Conservation (phyloP, 768 basidiomycete species). For the Tricholoma sp. region DNA sequence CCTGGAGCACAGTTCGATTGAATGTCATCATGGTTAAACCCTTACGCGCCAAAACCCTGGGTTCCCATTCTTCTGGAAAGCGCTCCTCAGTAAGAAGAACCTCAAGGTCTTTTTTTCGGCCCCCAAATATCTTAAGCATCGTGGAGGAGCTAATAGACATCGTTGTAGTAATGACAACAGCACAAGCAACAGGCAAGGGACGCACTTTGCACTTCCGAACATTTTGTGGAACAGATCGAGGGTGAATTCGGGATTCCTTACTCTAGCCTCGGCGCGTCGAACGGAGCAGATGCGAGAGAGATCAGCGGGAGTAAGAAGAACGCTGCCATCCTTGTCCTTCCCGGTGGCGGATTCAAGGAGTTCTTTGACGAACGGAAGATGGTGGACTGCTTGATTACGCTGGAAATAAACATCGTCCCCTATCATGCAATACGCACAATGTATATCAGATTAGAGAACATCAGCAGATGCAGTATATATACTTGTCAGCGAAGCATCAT, state of each 20-base stretch:
- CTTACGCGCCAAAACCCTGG: conserved; percentile 43
- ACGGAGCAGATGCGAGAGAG: conserved; percentile 52
- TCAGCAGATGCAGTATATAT: conserved; percentile 23
- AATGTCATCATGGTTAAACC: conserved; percentile 43
- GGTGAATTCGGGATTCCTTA: conserved; percentile 52
- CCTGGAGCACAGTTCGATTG: not conserved
- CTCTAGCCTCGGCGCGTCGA: conserved; percentile 54
- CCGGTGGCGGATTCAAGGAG: conserved; percentile 57
- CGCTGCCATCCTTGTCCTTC: conserved; percentile 41
- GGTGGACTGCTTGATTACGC: conserved; percentile 49
- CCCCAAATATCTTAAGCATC: conserved; percentile 62
- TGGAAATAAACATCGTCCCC: conserved; percentile 42
- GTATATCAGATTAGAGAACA: conserved; percentile 1
- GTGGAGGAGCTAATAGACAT: conserved; percentile 47
- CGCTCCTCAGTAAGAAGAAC: conserved; percentile 63
- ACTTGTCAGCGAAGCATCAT: conserved; percentile 62
- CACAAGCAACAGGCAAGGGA: not conserved
- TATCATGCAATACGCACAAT: conserved; percentile 18
- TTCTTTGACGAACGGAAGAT: conserved; percentile 47
- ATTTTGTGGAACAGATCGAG: conserved; percentile 46
- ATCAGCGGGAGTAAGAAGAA: conserved; percentile 51
- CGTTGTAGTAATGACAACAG: not conserved
- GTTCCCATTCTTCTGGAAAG: conserved; percentile 68
- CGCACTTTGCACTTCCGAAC: conserved; percentile 64
- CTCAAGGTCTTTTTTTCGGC: conserved; percentile 49